Evolutionary conservation across 768 basidiomycete genomes (phyloP), one percentile per base, ranked within the genome.

Genomic region (Leccinellum rugosiceps): DNA sequence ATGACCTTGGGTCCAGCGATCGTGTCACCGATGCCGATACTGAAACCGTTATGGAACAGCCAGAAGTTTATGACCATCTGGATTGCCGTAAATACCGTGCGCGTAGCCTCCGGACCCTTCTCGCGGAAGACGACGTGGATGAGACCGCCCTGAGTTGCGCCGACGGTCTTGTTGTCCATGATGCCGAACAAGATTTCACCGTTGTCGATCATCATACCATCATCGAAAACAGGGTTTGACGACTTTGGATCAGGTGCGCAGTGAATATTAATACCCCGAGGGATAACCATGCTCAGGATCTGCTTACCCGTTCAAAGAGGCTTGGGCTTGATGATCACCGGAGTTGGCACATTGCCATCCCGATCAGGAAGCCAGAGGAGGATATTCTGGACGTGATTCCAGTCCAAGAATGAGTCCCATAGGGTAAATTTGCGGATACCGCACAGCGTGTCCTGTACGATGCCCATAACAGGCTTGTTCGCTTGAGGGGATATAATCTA

Each of bases 391-490:
- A 98, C 94, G 45, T 88, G 86, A 55, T 85, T 87, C 94, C 93
- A 97, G 63, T 98, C 96, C 69, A 97, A 76, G 78, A 98, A 98
- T n/a, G 86, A 85, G 69, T 98, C 97, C 25, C 95, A 92, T 7
- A 98, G 78, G 0, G 97, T 98, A 70, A 98, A 93, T 74, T 98
- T 98, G 55, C 96, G 88, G 53, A 98, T 87, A 67, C 97, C 97
- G 68, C 94, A 97, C 1, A 99, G 86, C 1, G 97, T 98, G 69
- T 99, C 97, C 73, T 99, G 97, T 30, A 99, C 96, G 65, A 99
- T 98, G 58, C 94, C 97, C 96, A 99, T 99, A 65, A 97, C 94
- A 15, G 96, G 96, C 75, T 98, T 98, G 78, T 98, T 99, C 50
- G 96, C 95, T 80, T 98, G 97, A 0, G 96, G 96, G 8, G 95